Conservation (phyloP, 2,329 filamentous ascomycete genomes). For the Simplicillium sp. region DNA sequence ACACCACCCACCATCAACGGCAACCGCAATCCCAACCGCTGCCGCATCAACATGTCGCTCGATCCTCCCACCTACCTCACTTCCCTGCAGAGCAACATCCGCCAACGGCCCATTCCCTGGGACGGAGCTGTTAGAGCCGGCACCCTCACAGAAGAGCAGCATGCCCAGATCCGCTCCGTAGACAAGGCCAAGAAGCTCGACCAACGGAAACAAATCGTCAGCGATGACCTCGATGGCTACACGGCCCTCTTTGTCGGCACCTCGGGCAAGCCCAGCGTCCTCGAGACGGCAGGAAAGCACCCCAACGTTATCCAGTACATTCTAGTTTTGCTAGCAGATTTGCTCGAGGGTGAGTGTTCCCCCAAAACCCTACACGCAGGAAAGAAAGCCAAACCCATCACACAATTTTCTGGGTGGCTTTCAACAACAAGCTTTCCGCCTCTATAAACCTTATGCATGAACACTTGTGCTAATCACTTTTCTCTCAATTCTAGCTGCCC, state of each 20-base stretch:
- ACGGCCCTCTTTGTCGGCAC: slow-evolving; percentile 70
- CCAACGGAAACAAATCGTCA: slow-evolving; percentile 73
- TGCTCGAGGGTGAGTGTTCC: slow-evolving; percentile 64
- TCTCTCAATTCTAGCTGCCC: slow-evolving; percentile 54
- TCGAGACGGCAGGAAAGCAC: slow-evolving; percentile 78
- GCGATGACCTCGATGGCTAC: slow-evolving; percentile 73
- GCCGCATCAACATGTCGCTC: slow-evolving; percentile 60
- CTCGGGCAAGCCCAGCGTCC: slow-evolving; percentile 58
- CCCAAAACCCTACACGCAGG: background rate
- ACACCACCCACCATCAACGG: no score
- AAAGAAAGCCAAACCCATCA: no score
- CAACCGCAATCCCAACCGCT: no score
- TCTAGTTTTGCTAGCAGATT: slow-evolving; percentile 76
- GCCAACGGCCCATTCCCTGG: slow-evolving; percentile 92
- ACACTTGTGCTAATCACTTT: background rate
- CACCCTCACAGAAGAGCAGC: slow-evolving; percentile 86
- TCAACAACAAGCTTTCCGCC: background rate
- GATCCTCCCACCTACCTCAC: slow-evolving; percentile 79
- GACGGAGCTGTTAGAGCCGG: slow-evolving; percentile 90
- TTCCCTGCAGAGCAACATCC: slow-evolving; percentile 94
- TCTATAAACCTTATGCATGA: background rate
- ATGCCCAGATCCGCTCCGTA: slow-evolving; percentile 91
- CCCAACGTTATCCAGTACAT: slow-evolving; percentile 92
- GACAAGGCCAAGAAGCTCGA: slow-evolving; percentile 88
- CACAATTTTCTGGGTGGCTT: no score